Conservation (phyloP, 2,329 filamentous ascomycete species). For the Arthroderma uncinatum region DNA sequence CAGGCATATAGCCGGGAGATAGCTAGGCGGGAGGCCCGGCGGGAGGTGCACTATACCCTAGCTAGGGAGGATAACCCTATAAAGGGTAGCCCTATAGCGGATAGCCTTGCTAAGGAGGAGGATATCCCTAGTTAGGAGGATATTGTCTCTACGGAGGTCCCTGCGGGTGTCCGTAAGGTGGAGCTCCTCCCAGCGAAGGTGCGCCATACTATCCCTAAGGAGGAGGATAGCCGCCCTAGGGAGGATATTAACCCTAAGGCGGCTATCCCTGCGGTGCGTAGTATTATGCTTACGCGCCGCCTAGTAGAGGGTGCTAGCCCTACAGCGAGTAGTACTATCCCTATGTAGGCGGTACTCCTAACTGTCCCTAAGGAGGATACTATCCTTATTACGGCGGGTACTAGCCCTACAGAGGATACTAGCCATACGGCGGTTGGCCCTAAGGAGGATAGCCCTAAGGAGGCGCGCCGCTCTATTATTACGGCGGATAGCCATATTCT, state of each 20-base stretch:
- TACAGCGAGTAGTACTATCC: slow-evolving; percentile 9
- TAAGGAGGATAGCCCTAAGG: slow-evolving; percentile 10
- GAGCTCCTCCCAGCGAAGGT: slow-evolving; percentile 7
- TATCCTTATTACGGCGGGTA: background rate
- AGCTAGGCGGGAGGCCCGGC: slow-evolving; percentile 42
- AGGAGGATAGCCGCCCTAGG: slow-evolving; percentile 3
- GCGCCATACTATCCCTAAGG: slow-evolving; percentile 8
- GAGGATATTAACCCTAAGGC: slow-evolving; percentile 9
- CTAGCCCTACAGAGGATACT: slow-evolving; percentile 12
- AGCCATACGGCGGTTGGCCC: slow-evolving; percentile 11
- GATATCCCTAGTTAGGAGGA: slow-evolving; percentile 4
- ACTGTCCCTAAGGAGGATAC: slow-evolving; percentile 11
- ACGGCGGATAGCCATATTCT: slow-evolving; percentile 1
- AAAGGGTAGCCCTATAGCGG: slow-evolving; percentile 9
- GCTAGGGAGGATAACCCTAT: slow-evolving; percentile 7
- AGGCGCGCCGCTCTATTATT: slow-evolving; percentile 1
- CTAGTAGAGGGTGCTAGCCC: slow-evolving; percentile 7
- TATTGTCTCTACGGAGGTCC: slow-evolving; percentile 13
- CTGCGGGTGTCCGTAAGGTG: slow-evolving; percentile 11
- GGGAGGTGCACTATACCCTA: slow-evolving; percentile 9
- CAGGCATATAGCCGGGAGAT: slow-evolving; percentile 58
- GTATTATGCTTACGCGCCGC: slow-evolving; percentile 7
- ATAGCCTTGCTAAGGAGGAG: slow-evolving; percentile 11
- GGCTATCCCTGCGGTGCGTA: slow-evolving; percentile 9
- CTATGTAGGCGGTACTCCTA: background rate